Percentiles rank a stretch among this genome's conserved stretches.
phyloP scores from a whole-genome alignment of 176 grass and related monocot species.

The Avena eriantha region DNA sequence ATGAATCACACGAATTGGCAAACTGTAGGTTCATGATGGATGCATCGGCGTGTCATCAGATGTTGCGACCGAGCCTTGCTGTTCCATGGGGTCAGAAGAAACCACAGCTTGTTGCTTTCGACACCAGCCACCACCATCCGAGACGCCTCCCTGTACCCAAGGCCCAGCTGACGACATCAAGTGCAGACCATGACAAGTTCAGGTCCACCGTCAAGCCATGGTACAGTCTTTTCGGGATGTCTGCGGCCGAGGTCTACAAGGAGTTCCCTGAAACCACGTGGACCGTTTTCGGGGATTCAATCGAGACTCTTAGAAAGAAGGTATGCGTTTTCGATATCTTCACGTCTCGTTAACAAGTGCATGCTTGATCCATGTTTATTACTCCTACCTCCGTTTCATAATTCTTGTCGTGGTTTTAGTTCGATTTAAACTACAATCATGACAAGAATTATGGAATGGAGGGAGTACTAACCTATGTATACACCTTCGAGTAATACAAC shows the following conservation, averaged over 20 bases:
- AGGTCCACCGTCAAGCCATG: background rate
- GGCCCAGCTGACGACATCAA: background rate
- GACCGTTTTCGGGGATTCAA: background rate
- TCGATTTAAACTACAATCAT: too few relatives aligned
- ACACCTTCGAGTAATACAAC: too few relatives aligned
- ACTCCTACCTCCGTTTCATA: too few relatives aligned
- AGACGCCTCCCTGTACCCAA: background rate
- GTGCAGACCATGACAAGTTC: background rate
- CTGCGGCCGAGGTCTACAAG: background rate
- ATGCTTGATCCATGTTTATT: too few relatives aligned
- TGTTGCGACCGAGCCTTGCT: background rate
- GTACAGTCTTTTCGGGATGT: background rate
- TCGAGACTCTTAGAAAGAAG: background rate
- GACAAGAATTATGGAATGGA: too few relatives aligned
- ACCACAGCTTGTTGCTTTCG: background rate
- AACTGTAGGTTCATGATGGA: background rate
- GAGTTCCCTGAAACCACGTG: background rate
- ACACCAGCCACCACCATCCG: background rate
- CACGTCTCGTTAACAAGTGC: too few relatives aligned
- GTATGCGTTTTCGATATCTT: background rate
- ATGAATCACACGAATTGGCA: background rate
- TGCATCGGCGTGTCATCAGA: background rate
- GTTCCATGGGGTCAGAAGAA: background rate
- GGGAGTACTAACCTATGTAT: too few relatives aligned
- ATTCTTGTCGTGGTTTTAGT: too few relatives aligned